Evolutionary conservation across 2,329 filamentous ascomycete species (phyloP).

Genomic region (Aureobasidium sp.): DNA sequence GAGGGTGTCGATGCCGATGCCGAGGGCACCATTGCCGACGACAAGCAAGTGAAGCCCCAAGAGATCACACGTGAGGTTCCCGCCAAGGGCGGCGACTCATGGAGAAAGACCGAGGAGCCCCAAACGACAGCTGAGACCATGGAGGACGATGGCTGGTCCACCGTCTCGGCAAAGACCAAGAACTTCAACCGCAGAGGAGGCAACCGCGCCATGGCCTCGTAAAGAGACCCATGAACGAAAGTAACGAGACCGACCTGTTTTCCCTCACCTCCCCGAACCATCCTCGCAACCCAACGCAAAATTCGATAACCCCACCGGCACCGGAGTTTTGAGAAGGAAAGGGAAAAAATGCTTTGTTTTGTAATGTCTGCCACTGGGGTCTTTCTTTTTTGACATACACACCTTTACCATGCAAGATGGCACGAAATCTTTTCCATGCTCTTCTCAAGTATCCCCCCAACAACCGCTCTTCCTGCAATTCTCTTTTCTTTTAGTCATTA

Average conservation of each 20-base stretch:
- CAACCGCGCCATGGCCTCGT: constrained; percentile 23
- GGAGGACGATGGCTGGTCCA: constrained; percentile 48
- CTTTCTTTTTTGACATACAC: constrained; percentile 5
- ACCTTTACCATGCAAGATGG: constrained; percentile 1
- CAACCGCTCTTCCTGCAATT: background rate
- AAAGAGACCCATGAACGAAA: constrained; percentile 3
- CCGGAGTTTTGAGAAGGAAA: background rate
- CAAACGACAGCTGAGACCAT: constrained; percentile 38
- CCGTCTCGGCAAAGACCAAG: constrained; percentile 41
- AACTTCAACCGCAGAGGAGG: constrained; percentile 26
- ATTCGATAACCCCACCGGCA: background rate
- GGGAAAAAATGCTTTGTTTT: constrained; percentile 5
- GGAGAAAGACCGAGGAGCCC: constrained; percentile 28
- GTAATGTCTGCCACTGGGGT: background rate
- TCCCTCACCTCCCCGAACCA: background rate
- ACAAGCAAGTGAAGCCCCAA: constrained; percentile 49
- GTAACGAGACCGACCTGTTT: constrained; percentile 6
- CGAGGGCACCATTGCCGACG: constrained; percentile 41
- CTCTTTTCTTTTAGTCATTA: background rate
- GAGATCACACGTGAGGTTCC: constrained; percentile 43
- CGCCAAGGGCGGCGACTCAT: constrained; percentile 25
- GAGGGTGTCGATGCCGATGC: constrained; percentile 37
- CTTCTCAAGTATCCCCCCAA: background rate
- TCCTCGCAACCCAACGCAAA: background rate
- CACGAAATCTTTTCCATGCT: background rate